Evolutionary conservation across 805 yeast genomes (phyloP).

Genomic region (Saccharomycopsis sp.): DNA sequence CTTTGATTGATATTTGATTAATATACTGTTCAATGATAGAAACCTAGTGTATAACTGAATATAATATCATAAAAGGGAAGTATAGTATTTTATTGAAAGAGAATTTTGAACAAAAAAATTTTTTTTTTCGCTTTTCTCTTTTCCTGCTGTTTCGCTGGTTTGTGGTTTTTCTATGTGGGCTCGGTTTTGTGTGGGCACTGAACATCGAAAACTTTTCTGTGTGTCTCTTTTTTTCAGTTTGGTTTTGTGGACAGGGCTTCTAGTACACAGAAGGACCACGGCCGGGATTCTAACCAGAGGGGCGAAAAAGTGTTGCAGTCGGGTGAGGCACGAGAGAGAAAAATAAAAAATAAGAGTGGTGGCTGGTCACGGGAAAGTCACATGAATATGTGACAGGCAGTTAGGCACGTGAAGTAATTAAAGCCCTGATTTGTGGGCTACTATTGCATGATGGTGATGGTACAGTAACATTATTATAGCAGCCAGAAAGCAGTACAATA

Average conservation of each 20-base stretch:
- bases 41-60: not conserved
- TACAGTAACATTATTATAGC: too few species aligned
- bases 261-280: not conserved
- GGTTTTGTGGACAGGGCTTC: not conserved
- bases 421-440: too few species aligned
- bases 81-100: not conserved
- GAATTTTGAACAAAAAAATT: not conserved
- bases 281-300: not conserved
- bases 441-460: too few species aligned
- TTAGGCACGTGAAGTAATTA: too few species aligned
- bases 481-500: too few species aligned
- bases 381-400: too few species aligned
- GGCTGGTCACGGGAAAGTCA: not conserved
- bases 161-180: not conserved
- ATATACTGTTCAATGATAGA: conserved; percentile 1
- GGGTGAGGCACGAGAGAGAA: not conserved
- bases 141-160: not conserved
- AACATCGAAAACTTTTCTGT: not conserved
- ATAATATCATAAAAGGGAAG: not conserved
- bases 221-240: not conserved
- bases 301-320: not conserved
- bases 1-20: conserved; percentile 23
- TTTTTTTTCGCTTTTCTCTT: not conserved
- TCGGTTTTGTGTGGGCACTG: not conserved
- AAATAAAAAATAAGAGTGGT: not conserved